Conservation (phyloP, 768 basidiomycete species). For the Russula sp. region DNA sequence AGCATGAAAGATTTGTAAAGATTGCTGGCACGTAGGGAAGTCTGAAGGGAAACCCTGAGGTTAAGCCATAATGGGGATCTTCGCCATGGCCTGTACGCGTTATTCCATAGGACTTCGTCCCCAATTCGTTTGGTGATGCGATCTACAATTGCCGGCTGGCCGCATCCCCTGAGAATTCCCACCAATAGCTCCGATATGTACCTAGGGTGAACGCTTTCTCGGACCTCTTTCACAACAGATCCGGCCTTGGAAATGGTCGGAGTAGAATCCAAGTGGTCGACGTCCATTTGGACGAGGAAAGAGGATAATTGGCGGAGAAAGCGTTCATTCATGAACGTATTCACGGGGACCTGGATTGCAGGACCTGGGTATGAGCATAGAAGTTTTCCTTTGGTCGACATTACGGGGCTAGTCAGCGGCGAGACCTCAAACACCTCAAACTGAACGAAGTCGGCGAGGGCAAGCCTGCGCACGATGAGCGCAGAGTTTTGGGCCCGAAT, state of each 20-base stretch:
- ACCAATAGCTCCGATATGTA: conserved; percentile 51
- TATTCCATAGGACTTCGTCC: conserved; percentile 48
- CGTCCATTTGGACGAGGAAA: conserved; percentile 42
- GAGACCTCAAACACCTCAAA: conserved; percentile 51
- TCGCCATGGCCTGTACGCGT: conserved; percentile 46
- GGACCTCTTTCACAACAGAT: conserved; percentile 35
- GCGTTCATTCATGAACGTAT: conserved; percentile 32
- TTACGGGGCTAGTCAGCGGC: conserved; percentile 39
- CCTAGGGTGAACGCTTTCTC: conserved; percentile 45
- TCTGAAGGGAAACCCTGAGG: conserved; percentile 46
- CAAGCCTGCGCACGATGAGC: conserved; percentile 35
- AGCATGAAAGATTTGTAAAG: conserved; percentile 51
- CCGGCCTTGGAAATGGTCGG: conserved; percentile 39
- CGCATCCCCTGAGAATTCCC: conserved; percentile 45
- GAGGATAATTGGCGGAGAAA: conserved; percentile 41
- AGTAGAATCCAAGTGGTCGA: conserved; percentile 38
- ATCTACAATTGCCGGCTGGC: conserved; percentile 35
- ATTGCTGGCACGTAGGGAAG: conserved; percentile 27
- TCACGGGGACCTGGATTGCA: conserved; percentile 40
- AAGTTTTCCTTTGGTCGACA: conserved; percentile 44
- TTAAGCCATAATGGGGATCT: conserved; percentile 52
- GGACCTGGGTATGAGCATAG: conserved; percentile 47
- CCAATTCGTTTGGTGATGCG: conserved; percentile 44
- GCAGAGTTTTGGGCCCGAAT: conserved; percentile 50
- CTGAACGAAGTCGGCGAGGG: conserved; percentile 30